A percentile compares a stretch with the other conserved stretches of the same genome.
These are phyloP conservation scores for Lizonia empirigonia DNA, from an alignment of 2,329 filamentous ascomycete species.

Conservation along the genomic window DNA sequence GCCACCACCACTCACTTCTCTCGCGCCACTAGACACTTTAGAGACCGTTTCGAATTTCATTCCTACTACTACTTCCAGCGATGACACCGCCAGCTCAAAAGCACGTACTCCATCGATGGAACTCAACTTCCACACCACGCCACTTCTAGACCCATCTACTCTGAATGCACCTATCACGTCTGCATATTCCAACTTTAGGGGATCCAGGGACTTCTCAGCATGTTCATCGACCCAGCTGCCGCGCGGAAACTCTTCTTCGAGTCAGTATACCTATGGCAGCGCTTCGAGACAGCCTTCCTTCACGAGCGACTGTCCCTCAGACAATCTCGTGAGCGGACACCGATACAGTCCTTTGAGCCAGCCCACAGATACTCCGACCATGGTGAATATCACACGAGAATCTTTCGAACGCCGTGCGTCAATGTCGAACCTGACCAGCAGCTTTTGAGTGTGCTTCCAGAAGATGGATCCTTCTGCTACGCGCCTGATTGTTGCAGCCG, in stretches of 20 bases:
- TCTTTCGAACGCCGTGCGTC: conserved; percentile 19
- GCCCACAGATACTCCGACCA: conserved; percentile 1
- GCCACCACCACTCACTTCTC: conserved; percentile 7
- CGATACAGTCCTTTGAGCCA: conserved; percentile 15
- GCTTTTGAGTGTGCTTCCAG: conserved; percentile 6
- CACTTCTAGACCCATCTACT: conserved; percentile 24
- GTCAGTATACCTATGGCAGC: background rate
- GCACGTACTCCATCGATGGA: conserved; percentile 18
- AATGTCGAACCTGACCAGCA: conserved; percentile 23
- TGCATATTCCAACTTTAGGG: conserved; percentile 23
- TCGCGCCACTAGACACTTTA: conserved; percentile 11
- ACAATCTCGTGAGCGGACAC: conserved; percentile 6
- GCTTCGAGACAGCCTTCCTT: background rate
- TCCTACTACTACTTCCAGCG: conserved; percentile 10
- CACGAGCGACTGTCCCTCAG: background rate
- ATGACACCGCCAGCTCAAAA: conserved; percentile 11
- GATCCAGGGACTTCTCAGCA: conserved; percentile 19
- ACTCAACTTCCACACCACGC: conserved; percentile 34
- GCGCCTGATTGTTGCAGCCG: background rate
- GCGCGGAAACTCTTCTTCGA: conserved; percentile 3
- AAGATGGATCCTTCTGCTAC: background rate
- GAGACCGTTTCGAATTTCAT: conserved; percentile 22
- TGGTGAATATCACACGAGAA: conserved; percentile 16
- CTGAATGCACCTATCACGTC: conserved; percentile 26
- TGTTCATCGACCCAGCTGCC: background rate